Base-by-base conservation (phyloP, 2,329 filamentous ascomycete genomes). In the Sarocladium oryzae region DNA sequence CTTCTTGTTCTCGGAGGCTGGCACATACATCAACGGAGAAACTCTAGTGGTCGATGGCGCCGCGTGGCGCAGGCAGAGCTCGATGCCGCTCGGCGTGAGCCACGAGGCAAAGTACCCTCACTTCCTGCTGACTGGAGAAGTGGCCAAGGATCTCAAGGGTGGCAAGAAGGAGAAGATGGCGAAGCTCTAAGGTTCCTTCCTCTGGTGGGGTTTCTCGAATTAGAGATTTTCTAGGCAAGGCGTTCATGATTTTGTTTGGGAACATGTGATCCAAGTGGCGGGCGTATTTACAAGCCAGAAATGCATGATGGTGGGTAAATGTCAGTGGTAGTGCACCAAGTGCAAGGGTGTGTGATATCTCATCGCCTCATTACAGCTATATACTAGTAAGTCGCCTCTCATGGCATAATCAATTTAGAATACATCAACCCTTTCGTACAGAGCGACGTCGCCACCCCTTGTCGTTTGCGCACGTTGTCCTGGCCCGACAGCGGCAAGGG, bases 21-120 rank as follows among this genome's bases (percentile, higher is more conserved):
- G 85, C 1, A 89, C 85, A 64, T 96, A 88, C 66, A 82, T 97
- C 43, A 96, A 88, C 58, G 93, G 90, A 1, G 84, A 89, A 57
- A 80, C 82, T 2, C 69, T 96, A 32, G 87, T 95, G 28, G 88
- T 88, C 57, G 82, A 87, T 58, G 82, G 82, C 26, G 78, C 70
- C 1, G 71, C 75, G 1, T 83, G 79, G 79, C 71, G 78, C 54
- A 63, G 76, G 41, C 74, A 78, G 56, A 72, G 72, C 28, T 69
- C 66, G 2, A 56, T 70, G 41, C 65, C 60, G 2, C 70, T 80
- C 8, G 78, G 78, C 1, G 56, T 74, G 4, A 76, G 77, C 49
- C 58, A 63, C 4, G 63, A 61, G 11, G 74, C 78, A 71, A 60
- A 65, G 56, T 83, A 83, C 55, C 79, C 79, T 0, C 69, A 78